Conservation (phyloP, 495 filamentous ascomycete genomes). For the Cercophora sp. region DNA sequence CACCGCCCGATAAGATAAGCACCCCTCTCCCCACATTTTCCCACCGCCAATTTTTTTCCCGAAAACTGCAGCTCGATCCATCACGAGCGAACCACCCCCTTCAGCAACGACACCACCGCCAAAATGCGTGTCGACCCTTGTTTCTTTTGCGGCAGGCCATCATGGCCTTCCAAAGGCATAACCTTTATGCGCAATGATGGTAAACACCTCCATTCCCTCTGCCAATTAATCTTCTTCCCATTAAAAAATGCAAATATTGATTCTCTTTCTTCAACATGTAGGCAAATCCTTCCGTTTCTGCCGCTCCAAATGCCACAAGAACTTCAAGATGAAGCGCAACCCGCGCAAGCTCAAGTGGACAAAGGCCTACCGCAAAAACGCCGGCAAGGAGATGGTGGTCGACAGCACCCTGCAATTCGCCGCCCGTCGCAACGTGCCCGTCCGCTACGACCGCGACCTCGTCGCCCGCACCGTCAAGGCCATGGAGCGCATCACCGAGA, state of each 20-base stretch:
- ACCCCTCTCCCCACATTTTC: slow-evolving; percentile 16
- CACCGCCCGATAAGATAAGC: slow-evolving; percentile 18
- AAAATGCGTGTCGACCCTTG: slow-evolving; percentile 70
- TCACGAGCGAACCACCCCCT: not conserved
- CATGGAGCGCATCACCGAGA: slow-evolving; percentile 88
- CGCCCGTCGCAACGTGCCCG: slow-evolving; percentile 85
- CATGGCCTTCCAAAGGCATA: slow-evolving; percentile 87
- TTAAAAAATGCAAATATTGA: not conserved
- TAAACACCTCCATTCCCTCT: slow-evolving; percentile 33
- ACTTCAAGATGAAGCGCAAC: slow-evolving; percentile 98
- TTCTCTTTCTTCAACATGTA: slow-evolving; percentile 10
- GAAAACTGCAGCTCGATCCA: not conserved
- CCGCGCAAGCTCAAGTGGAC: slow-evolving; percentile 81
- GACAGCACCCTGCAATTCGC: slow-evolving; percentile 91
- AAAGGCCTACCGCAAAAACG: slow-evolving; percentile 71
- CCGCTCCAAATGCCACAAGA: slow-evolving; percentile 90
- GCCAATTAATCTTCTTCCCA: not conserved
- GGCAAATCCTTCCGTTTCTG: slow-evolving; percentile 71
- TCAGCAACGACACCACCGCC: slow-evolving; percentile 17
- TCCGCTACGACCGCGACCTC: slow-evolving; percentile 90
- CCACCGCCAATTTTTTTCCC: slow-evolving; percentile 18
- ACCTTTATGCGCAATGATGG: slow-evolving; percentile 69
- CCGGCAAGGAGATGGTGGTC: slow-evolving; percentile 89
- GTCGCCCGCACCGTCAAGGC: slow-evolving; percentile 81
- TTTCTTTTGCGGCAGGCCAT: slow-evolving; percentile 80